Evolutionary conservation across 129 eudicot genomes (phyloP), one percentile per base, ranked within the genome.

Genomic region (Silybum marianum): DNA sequence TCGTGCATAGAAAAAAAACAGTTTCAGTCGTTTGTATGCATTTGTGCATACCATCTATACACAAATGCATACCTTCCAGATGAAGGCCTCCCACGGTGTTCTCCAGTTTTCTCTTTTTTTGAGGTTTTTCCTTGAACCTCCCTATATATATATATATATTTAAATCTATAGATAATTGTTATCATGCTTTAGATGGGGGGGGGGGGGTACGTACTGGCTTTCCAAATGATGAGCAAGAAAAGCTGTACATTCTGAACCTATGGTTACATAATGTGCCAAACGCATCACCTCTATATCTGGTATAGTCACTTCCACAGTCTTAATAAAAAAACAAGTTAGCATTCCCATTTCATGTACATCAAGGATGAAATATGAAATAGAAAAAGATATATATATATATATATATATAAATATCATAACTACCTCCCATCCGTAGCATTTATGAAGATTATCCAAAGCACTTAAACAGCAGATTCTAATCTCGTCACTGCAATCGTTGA

Each of bases 341-440:
- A 75, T 42, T 42, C 51, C 39, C 42, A 23, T 21, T 4, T 60
- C 63, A 39, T 73, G 51, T 40, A 26, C 63, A 26, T 13, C 32
- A 81, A 28, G 19, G 7, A 16, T 18, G 22, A 51, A 46, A 46
- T 14, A 46, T n/a, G 16, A 46, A 46, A 12, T 51, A 51, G 62
- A 14, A 70, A 14, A 48, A 32, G n/a, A 0, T 10, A 9, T 11
- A 11, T 9, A 40, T 40, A 62, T 28, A 9, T 60, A 19, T 4
- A 0, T 10, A 9, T 11, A 11, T 9, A 40, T 40, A 62, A 40
- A 9, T 60, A 19, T 4, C 4, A 8, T 22, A 44, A 78, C 39
- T 91, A 96, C 99, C 99, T 91, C 92, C 99, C 99, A 96, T 81
- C 91, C 97, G 30, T 93, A 96, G 44, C 78, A n/a, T 75, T 90